Evolutionary conservation across 495 filamentous ascomycete species (phyloP).

Genomic region (Bombardia bombarda): DNA sequence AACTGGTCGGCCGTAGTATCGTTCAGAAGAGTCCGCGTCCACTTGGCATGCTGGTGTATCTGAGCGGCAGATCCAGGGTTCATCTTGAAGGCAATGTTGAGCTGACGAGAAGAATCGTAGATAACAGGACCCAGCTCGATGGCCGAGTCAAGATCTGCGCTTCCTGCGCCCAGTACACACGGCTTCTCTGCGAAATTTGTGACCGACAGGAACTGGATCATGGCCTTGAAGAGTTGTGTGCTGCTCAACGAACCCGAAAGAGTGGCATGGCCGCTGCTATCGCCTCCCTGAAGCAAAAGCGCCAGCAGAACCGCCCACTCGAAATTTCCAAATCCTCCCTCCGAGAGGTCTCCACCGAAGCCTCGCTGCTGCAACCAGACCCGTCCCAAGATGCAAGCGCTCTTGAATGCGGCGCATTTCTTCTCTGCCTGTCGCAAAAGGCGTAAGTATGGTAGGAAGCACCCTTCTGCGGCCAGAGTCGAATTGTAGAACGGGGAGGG

Average conservation of each 20-base stretch:
- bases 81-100: conserved; percentile 92
- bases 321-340: conserved; percentile 89
- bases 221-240: conserved; percentile 91
- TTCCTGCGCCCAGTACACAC: conserved; percentile 40
- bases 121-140: conserved; percentile 37
- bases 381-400: conserved; percentile 77
- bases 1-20: conserved; percentile 74
- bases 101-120: conserved; percentile 60
- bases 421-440: conserved; percentile 56
- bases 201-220: conserved; percentile 70
- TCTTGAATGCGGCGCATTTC: conserved; percentile 62
- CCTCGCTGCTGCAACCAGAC: conserved; percentile 88
- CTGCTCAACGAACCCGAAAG: conserved; percentile 75
- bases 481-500: conserved; percentile 88
- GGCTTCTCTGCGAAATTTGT: conserved; percentile 60
- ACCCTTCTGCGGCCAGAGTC: conserved; percentile 69
- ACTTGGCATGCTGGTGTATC: conserved; percentile 61
- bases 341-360: conserved; percentile 52
- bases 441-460: conserved; percentile 64
- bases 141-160: conserved; percentile 22
- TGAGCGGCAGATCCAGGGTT: conserved; percentile 70
- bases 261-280: conserved; percentile 56
- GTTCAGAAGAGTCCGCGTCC: conserved; percentile 63
- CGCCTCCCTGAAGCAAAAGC: conserved; percentile 71
- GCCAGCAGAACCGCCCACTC: conserved; percentile 78